Base-by-base conservation (phyloP, 306 rosid species). In the Vigna nakashimae region DNA sequence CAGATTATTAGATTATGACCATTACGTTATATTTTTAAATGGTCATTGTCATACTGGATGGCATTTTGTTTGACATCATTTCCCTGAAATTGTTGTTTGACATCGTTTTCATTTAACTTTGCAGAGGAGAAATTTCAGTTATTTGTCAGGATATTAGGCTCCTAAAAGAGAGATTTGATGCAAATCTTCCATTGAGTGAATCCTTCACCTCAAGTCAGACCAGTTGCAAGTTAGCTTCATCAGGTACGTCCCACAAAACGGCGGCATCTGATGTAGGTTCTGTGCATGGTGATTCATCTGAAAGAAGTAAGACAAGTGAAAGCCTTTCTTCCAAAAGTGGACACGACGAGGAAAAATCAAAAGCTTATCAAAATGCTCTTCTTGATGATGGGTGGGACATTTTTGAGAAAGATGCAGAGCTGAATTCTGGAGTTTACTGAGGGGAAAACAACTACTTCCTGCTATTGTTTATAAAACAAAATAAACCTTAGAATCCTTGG, bases 111-210 rank as follows among this genome's bases (percentile, higher is more conserved):
- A 38, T 73, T 71, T 74, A 8, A 65, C 76, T 65, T 63, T 62
- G 88, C 92, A 94, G 97, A 76, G 98, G 97, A 82, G 96, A 94
- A 84, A 89, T 91, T 48, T 90, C 94, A 49, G 98, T 94, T 36
- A 90, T 90, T 57, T 90, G 96, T 74, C 84, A 90, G 82, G 97
- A 94, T 64, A 87, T 91, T 58, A 77, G 80, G 75, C 88, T 82
- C 76, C 87, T 96, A 73, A 96, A 92, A 74, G 96, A 87, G 64
- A 96, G 90, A 82, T 96, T 92, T 82, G 99, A 96, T 83, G 89
- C 90, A 36, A 83, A 86, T 52, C 83, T 92, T 77, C 99, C 99
- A 38, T 76, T 96, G 82, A 92, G 91, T 86, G 79, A 88, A 84
- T 96, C 98, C 5, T 80, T 92, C 83, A 88, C 96, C 18, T 88